A percentile compares a stretch with the other conserved stretches of the same genome.
These are phyloP conservation scores for Aspergillus sclerotialis DNA, from an alignment of 2,329 filamentous ascomycete species.

Conservation along the genomic window DNA sequence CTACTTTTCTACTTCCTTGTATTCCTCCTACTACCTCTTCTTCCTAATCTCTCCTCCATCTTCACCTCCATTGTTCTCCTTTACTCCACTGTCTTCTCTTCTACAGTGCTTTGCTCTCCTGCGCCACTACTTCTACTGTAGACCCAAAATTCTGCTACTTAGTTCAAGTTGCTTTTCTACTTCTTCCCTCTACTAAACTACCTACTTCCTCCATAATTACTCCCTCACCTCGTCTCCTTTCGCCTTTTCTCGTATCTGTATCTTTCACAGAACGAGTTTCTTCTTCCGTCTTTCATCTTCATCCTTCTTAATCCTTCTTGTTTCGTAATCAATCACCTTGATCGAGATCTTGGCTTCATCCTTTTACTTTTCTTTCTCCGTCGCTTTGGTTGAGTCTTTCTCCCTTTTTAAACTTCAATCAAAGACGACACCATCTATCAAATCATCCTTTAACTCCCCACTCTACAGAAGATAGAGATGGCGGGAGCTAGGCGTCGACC, in stretches of 20 bases:
- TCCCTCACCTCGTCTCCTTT: conserved; percentile 1
- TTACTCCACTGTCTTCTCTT: neutral
- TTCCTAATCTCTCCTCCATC: conserved; percentile 3
- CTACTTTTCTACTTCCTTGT: conserved; percentile 5
- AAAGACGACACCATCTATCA: conserved; percentile 3
- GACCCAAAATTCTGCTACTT: neutral
- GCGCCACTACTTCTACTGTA: conserved; percentile 1
- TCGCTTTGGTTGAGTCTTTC: neutral
- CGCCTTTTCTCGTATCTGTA: neutral
- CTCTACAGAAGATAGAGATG: conserved; percentile 23
- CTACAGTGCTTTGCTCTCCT: neutral
- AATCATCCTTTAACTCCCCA: conserved; percentile 4
- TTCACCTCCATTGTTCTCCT: neutral
- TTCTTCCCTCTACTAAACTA: conserved; percentile 1
- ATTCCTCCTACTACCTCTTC: conserved; percentile 1
- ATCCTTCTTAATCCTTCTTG: conserved; percentile 1
- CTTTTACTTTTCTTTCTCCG: neutral
- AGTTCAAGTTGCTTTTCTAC: conserved; percentile 3
- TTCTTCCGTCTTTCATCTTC: conserved; percentile 2
- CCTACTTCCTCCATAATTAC: conserved; percentile 1
- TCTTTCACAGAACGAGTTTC: neutral
- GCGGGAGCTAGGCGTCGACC: conserved; percentile 30
- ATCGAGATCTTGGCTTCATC: neutral
- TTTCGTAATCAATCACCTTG: neutral
- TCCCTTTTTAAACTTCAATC: neutral